Evolutionary conservation across 1,139 yeast genomes (phyloP), one percentile per base, ranked within the genome.

Genomic region (Arxiozyma telluris): DNA sequence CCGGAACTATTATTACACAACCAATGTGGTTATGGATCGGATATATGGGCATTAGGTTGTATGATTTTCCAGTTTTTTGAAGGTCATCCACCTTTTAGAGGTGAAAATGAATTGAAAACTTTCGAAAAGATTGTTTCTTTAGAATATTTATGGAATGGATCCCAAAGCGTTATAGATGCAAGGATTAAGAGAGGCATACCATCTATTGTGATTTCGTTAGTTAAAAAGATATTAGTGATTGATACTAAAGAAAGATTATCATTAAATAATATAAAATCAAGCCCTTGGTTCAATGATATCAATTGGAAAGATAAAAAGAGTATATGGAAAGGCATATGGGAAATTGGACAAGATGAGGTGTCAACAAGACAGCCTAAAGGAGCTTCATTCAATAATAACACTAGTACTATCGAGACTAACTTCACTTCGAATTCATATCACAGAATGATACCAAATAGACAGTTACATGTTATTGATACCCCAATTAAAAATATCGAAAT

Each of bases 21-120:
- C 63, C 80, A 82, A 59, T 84, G 90, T 66, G 87, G 88, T 17
- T 83, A 80, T 61, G 84, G 85, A 27, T 83, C 90, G 50, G 95
- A 84, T 69, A 71, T 84, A 38, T 87, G 95, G 95, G 93, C 94
- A 0, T 70, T 84, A 59, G 95, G 94, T 0, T 87, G 95, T 68
- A 84, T 87, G 44, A 63, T 86, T 12, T 87, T 81, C 63, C 94
- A 87, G 66, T 79, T 87, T 75, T 76, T 84, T 50, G 84, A 85
- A 8, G 95, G 94, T 0, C 74, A 76, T 50, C 94, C 95, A 0
- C 94, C 95, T 0, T 87, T 87, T 63, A 83, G 86, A 64, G 94
- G 91, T 0, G 77, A 80, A 12, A 85, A 84, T 57, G 95, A 87
- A 64, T 81, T 85, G 61, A 75, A 81, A 55, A 86, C 93, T 0